These are phyloP conservation scores for Platanus orientalis DNA, from an alignment of 164 flowering plant genomes.

Conservation along the genomic window DNA sequence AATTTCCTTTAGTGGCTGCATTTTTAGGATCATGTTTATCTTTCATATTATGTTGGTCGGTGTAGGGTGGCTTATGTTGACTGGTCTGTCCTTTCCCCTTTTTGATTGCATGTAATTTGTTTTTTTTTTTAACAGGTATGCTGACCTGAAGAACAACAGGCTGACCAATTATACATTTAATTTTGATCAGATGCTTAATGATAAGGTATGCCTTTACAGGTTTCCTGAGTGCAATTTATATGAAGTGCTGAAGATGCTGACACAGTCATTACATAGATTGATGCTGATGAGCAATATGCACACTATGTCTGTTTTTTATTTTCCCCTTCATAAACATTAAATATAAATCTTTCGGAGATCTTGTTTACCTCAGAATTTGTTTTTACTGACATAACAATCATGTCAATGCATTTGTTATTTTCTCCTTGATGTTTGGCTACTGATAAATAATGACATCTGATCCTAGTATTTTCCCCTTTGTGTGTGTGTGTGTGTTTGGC, in stretches of 20 bases:
- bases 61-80: too few species aligned
- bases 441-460: neutral
- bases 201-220: slow-evolving; percentile 47
- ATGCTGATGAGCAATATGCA: neutral
- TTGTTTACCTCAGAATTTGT: neutral
- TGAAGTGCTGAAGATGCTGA: neutral
- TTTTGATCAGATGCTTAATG: slow-evolving; percentile 93
- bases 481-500: too few species aligned
- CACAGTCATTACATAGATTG: neutral
- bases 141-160: slow-evolving; percentile 94
- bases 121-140: slow-evolving; percentile 52
- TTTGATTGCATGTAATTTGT: neutral
- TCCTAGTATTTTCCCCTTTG: too few species aligned
- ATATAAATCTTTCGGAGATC: neutral
- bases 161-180: slow-evolving; percentile 88
- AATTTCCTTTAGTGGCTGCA: neutral
- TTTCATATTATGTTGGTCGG: too few species aligned
- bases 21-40: neutral
- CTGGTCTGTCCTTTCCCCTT: neutral
- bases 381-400: neutral
- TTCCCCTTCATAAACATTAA: neutral
- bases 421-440: neutral
- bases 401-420: neutral
- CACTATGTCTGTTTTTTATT: neutral
- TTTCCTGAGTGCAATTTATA: neutral